Evolutionary conservation across 441 rosid genomes (phyloP).

Genomic region (Mallotus repandus): DNA sequence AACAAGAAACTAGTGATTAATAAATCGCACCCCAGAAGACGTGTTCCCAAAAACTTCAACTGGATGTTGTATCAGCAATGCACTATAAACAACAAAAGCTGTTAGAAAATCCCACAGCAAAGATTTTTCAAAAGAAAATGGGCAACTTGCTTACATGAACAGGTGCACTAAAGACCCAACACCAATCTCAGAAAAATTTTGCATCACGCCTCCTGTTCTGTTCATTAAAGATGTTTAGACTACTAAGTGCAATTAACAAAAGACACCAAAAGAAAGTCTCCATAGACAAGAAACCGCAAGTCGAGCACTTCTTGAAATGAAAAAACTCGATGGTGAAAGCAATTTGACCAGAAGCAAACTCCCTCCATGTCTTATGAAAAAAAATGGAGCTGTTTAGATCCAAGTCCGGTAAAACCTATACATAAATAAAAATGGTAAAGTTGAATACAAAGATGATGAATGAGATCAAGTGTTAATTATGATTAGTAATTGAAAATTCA

Average conservation of each 20-base stretch:
- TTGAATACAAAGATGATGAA: background rate
- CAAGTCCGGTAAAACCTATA: constrained; percentile 57
- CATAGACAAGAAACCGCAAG: constrained; percentile 73
- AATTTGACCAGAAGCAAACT: constrained; percentile 57
- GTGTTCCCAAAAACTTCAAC: constrained; percentile 31
- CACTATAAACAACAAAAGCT: constrained; percentile 31
- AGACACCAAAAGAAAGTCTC: constrained; percentile 78
- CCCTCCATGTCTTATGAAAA: constrained; percentile 67
- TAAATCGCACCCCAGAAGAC: constrained; percentile 42
- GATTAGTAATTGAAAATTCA: background rate
- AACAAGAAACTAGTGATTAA: background rate
- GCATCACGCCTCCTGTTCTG: constrained; percentile 64
- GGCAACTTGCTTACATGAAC: constrained; percentile 35
- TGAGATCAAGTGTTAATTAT: background rate
- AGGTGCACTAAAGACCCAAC: constrained; percentile 52
- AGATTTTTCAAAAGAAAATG: background rate
- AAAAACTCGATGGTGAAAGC: constrained; percentile 60
- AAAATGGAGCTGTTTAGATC: constrained; percentile 38
- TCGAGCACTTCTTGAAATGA: constrained; percentile 88
- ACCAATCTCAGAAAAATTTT: constrained; percentile 54
- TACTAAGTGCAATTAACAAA: constrained; percentile 93
- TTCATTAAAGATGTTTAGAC: constrained; percentile 35
- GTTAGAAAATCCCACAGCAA: constrained; percentile 8
- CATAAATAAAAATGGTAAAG: constrained; percentile 15
- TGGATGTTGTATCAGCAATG: constrained; percentile 43